Base-by-base conservation (phyloP, 2,329 filamentous ascomycete genomes). In the Shiraia bambusicola region DNA sequence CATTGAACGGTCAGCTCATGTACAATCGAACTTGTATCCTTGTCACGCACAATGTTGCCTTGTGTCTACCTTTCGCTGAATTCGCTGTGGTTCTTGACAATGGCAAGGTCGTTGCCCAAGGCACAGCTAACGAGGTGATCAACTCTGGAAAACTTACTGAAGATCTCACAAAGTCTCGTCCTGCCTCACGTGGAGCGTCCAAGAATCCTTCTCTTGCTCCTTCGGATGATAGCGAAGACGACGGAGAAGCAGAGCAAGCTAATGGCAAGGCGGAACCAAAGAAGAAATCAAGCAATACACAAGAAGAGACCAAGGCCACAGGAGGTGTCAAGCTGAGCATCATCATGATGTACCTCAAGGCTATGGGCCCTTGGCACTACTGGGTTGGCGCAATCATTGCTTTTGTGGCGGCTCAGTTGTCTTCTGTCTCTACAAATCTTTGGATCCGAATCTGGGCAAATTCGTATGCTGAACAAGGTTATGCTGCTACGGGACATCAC, bases 351-450 rank as follows among this genome's bases (percentile, higher is more conserved):
- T 98, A 98, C 65, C 79, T 98, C 13, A 73, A 72, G 45, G 81
- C 91, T 50, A 98, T 98, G 93, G 93, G 93, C n/a, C 79, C 85
- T 4, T 95, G 90, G 88, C 91, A 88, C 78, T 98, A 95, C 72
- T 98, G 93, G 93, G 68, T 86, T 34, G 72, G 87, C 26, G 87
- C 91, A 14, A 71, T 83, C 11, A 54, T 83, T 4, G 84, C 91
- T 27, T 97, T 98, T 61, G 77, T 78, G 19, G 72, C 86, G 31
- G 91, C 96, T 64, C 93, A 98, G 65, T 67, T 95, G 25, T 86
- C 87, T 3, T 87, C 87, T 16, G 86, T 97, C 2, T 88, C 86
- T 1, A 94, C 90, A 26, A 96, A 93, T 59, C 72, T 96, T 36
- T 98, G 93, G 93, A 95, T 98, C 58, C 82, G 88, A 56, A 77